Evolutionary conservation across 768 basidiomycete species (phyloP).

Genomic region (Kwoniella dendrophila): DNA sequence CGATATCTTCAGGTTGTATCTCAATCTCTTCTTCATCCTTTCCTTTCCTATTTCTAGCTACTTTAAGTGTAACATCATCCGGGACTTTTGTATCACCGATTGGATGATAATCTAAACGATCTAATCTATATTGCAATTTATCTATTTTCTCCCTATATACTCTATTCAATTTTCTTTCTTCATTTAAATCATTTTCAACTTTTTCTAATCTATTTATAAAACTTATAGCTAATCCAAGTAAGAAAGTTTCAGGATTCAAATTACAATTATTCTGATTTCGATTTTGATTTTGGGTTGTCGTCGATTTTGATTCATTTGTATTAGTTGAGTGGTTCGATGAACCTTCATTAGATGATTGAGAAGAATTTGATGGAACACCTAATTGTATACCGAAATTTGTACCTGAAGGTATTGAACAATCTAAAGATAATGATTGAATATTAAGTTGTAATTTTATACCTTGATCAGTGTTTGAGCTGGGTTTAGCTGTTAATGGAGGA

Average conservation of each 20-base stretch:
- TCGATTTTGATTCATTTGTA: neutral
- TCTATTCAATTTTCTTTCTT: neutral
- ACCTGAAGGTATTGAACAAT: neutral
- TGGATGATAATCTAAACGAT: no score
- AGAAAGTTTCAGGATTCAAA: neutral
- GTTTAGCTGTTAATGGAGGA: no score
- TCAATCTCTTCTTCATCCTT: neutral
- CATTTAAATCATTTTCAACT: neutral
- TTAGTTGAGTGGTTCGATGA: neutral
- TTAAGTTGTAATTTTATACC: neutral
- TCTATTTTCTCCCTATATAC: neutral
- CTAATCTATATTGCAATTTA: neutral
- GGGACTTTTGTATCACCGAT: no score
- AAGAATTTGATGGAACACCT: neutral
- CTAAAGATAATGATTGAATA: constrained; percentile 2
- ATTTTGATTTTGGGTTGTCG: neutral
- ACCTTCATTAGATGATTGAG: neutral
- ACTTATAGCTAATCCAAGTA: neutral
- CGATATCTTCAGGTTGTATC: neutral
- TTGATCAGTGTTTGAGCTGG: no score
- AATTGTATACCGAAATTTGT: constrained; percentile 3
- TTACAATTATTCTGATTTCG: neutral
- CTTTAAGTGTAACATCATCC: no score
- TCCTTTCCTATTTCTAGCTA: no score
- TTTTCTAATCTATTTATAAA: neutral